Conservation (phyloP, 805 yeast species). For the Hanseniaspora meyeri region DNA sequence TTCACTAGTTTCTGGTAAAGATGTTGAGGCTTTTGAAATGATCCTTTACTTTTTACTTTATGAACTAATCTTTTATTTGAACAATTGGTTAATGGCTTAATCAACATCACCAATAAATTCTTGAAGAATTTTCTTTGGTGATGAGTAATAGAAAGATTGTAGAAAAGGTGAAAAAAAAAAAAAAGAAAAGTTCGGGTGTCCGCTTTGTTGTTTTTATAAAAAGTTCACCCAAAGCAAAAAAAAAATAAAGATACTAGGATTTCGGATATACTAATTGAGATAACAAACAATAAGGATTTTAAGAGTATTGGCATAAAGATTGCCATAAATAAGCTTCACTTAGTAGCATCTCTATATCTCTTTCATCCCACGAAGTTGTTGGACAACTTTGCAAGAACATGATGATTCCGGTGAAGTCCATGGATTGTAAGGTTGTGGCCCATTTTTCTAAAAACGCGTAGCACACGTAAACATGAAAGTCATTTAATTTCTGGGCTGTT, state of each 20-base stretch:
- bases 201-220: background rate
- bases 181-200: background rate
- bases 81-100: background rate
- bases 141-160: too few species aligned
- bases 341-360: conserved; percentile 78
- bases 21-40: background rate
- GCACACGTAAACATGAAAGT: conserved; percentile 92
- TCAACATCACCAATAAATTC: background rate
- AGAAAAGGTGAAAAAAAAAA: background rate
- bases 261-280: background rate
- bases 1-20: background rate
- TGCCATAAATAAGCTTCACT: conserved; percentile 98
- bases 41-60: background rate
- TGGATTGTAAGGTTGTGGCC: conserved; percentile 59
- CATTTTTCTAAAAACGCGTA: conserved; percentile 90
- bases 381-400: conserved; percentile 86
- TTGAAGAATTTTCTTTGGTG: background rate
- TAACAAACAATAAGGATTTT: conserved; percentile 18
- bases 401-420: conserved; percentile 91
- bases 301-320: conserved; percentile 75
- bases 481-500: conserved; percentile 38
- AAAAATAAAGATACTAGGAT: too few species aligned
- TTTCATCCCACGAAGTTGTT: conserved; percentile 71
- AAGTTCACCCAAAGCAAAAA: background rate
- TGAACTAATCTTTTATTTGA: background rate